Percentiles rank a stretch among this genome's conserved stretches.
Conservation (phyloP, 176 grass and related monocot species). For the Zea mays region DNA sequence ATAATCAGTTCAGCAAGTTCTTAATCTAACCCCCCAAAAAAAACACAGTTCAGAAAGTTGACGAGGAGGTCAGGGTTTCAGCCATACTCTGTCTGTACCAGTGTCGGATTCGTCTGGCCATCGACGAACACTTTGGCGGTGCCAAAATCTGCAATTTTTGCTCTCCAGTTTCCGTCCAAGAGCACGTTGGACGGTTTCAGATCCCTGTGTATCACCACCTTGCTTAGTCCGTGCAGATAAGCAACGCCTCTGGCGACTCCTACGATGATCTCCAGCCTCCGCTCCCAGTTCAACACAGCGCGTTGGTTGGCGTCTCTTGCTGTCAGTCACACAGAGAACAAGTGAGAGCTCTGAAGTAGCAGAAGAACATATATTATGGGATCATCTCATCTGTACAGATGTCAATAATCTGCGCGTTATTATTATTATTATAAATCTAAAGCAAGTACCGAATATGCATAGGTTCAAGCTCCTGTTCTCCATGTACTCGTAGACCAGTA, state of each 20-base stretch:
- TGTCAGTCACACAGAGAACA: neutral
- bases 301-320: neutral
- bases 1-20: neutral
- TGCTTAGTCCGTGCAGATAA: conserved; percentile 35
- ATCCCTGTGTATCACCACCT: conserved; percentile 43
- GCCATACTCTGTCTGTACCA: conserved; percentile 3
- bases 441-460: conserved; percentile 40
- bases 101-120: neutral
- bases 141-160: conserved; percentile 34
- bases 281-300: conserved; percentile 13
- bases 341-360: neutral
- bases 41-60: neutral
- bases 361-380: neutral
- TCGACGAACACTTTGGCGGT: conserved; percentile 11
- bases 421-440: neutral
- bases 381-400: too few relatives aligned
- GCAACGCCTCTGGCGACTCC: conserved; percentile 24
- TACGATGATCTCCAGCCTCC: conserved; percentile 14
- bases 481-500: conserved; percentile 39
- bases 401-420: neutral
- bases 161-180: conserved; percentile 27
- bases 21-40: too few relatives aligned
- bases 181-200: conserved; percentile 37
- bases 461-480: conserved; percentile 5
- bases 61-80: neutral